These are phyloP conservation scores for Erythrobasidium yunnanense DNA, from an alignment of 768 basidiomycete genomes.

Conservation along the genomic window DNA sequence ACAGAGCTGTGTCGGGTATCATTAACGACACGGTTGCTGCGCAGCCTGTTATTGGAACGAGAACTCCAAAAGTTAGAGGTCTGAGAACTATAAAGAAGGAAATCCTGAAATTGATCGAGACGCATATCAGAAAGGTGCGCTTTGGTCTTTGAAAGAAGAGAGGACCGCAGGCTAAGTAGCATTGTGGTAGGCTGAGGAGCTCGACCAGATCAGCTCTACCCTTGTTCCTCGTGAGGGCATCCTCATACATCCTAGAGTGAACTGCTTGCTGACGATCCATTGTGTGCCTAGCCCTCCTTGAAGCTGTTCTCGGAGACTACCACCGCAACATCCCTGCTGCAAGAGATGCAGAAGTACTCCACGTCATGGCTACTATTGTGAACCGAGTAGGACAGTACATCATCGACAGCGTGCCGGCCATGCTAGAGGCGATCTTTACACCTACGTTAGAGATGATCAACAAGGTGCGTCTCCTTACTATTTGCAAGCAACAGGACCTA, in stretches of 20 bases:
- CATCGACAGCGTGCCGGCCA: slow-evolving; percentile 85
- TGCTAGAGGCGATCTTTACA: slow-evolving; percentile 93
- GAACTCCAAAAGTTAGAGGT: slow-evolving; percentile 89
- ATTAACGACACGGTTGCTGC: slow-evolving; percentile 81
- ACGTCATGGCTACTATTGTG: slow-evolving; percentile 92
- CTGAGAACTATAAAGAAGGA: slow-evolving; percentile 97
- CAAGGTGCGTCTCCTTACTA: slow-evolving; percentile 44
- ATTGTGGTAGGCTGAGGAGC: slow-evolving; percentile 95
- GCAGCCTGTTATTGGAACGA: slow-evolving; percentile 84
- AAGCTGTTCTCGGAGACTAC: slow-evolving; percentile 97
- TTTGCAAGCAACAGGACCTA: not conserved
- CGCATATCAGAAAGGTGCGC: slow-evolving; percentile 56
- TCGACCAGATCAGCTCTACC: slow-evolving; percentile 79
- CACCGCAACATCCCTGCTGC: slow-evolving; percentile 84
- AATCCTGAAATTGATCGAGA: slow-evolving; percentile 92
- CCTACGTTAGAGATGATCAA: slow-evolving; percentile 97
- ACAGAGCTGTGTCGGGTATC: slow-evolving; percentile 91
- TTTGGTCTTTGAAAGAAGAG: not conserved
- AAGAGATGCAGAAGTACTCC: slow-evolving; percentile 89
- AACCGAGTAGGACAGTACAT: slow-evolving; percentile 67
- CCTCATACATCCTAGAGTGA: too few relatives aligned
- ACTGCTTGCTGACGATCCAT: too few relatives aligned
- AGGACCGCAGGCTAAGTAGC: too few relatives aligned
- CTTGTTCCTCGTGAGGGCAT: slow-evolving; percentile 59
- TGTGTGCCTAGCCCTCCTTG: slow-evolving; percentile 58